These are phyloP conservation scores for Mycosphaerella sp. DNA, from an alignment of 2,329 filamentous ascomycete species.

Conservation along the genomic window DNA sequence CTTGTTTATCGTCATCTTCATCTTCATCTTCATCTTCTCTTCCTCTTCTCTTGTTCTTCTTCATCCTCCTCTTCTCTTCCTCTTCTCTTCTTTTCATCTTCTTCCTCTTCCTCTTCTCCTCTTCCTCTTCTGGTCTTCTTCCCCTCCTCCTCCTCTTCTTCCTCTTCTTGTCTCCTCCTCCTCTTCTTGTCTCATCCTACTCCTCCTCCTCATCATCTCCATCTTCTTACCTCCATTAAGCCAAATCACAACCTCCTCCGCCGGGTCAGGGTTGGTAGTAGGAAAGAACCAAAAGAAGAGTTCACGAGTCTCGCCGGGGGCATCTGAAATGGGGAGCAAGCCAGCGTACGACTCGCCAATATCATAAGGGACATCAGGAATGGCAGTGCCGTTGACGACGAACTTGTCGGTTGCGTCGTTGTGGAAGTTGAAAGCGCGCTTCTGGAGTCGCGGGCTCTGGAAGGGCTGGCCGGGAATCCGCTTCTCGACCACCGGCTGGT, in stretches of 20 bases:
- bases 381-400: conserved; percentile 22
- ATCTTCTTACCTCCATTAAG: conserved; percentile 2
- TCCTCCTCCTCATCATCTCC: too few relatives aligned
- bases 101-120: too few relatives aligned
- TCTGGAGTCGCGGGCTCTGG: not conserved
- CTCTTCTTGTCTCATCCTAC: too few relatives aligned
- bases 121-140: too few relatives aligned
- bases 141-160: too few relatives aligned
- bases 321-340: conserved; percentile 22
- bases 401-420: conserved; percentile 10
- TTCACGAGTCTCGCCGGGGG: conserved; percentile 17
- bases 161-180: too few relatives aligned
- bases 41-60: too few relatives aligned
- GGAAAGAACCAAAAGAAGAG: conserved; percentile 49
- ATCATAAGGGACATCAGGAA: conserved; percentile 32
- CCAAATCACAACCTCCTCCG: conserved; percentile 37
- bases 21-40: too few relatives aligned
- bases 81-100: too few relatives aligned
- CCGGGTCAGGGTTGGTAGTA: conserved; percentile 39
- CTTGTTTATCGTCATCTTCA: too few relatives aligned
- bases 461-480: not conserved
- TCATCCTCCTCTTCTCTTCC: too few relatives aligned
- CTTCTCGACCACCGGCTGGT: not conserved
- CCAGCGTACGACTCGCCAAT: conserved; percentile 34
- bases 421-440: not conserved